Evolutionary conservation across 2,329 filamentous ascomycete genomes (phyloP), one percentile per base, ranked within the genome.

Genomic region (Stagonosporopsis rhizophila): DNA sequence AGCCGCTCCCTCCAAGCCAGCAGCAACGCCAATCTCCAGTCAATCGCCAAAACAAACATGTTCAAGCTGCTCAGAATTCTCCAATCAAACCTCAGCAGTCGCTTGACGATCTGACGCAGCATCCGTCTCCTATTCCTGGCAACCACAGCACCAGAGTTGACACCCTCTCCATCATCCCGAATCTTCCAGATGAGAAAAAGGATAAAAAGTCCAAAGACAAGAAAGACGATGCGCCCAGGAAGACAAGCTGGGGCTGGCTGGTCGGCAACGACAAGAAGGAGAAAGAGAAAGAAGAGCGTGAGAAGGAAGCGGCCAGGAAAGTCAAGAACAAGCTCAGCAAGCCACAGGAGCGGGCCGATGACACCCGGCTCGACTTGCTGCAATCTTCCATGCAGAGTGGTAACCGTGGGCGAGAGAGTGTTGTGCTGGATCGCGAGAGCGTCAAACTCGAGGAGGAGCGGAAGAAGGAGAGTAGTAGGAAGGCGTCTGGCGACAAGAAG

Each of bases 171-270:
- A 89, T 92, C 64, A 92, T 95, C 47, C 91, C 92, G 0, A 94
- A 89, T 0, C 80, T 90, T 40, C 48, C 80, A 2, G 90, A 75
- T 17, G 90, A 95, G 50, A 89, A 87, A 74, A 91, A 89, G 67
- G 90, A 93, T n/a, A 88, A 87, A 72, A 91, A 88, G 62, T 74
- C 76, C 17, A 83, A 86, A 46, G 93, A 89, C 72, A 92, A 90
- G 70, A 89, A 92, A 4, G 84, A 89, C 1, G 87, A 91, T 41
- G 81, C 80, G 2, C 77, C 81, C 22, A 85, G 88, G 58, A 96
- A 95, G 72, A 93, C 92, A 11, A 90, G 89, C 58, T 91, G 91
- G 90, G 91, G 91, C 64, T 93, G 90, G 89, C 83, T 93, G 28
- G 70, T 77, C 7, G 83, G 84, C 35, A 83, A 84, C 38, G 83